phyloP scores from a whole-genome alignment of 2,329 filamentous ascomycete species.

The Aulographum hederae region DNA sequence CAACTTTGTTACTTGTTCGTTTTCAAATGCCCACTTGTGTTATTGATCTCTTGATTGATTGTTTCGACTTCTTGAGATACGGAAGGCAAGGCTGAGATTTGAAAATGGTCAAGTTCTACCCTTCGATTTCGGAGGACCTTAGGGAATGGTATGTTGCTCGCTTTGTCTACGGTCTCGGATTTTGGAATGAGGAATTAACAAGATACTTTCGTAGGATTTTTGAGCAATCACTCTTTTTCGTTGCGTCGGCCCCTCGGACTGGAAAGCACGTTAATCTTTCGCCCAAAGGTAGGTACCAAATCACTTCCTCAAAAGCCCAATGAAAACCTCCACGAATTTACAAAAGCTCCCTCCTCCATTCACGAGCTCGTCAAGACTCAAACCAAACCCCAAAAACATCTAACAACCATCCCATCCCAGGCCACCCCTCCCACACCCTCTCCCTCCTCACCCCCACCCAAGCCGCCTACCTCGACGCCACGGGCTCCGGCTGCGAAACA shows the following conservation, averaged over 20 bases:
- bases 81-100: too few species aligned
- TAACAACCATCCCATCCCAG: conserved; percentile 13
- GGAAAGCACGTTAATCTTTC: conserved; percentile 1
- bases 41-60: too few species aligned
- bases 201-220: not conserved
- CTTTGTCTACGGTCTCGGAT: not conserved
- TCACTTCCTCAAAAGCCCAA: too few species aligned
- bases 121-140: not conserved
- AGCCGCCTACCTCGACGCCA: conserved; percentile 56
- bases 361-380: too few species aligned
- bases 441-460: conserved; percentile 38
- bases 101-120: conserved; percentile 2
- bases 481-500: conserved; percentile 59
- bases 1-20: too few species aligned
- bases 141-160: not conserved
- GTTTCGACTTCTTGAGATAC: too few species aligned
- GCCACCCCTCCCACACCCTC: conserved; percentile 43
- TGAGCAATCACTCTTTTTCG: not conserved
- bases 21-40: too few species aligned
- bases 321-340: too few species aligned
- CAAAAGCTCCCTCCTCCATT: too few species aligned
- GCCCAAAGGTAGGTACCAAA: not conserved
- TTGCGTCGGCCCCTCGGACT: not conserved
- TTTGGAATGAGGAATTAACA: not conserved
- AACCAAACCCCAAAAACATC: too few species aligned